Conservation (phyloP, 371 early-diverging fungal species). For the Syncephalis plumigaleata region DNA sequence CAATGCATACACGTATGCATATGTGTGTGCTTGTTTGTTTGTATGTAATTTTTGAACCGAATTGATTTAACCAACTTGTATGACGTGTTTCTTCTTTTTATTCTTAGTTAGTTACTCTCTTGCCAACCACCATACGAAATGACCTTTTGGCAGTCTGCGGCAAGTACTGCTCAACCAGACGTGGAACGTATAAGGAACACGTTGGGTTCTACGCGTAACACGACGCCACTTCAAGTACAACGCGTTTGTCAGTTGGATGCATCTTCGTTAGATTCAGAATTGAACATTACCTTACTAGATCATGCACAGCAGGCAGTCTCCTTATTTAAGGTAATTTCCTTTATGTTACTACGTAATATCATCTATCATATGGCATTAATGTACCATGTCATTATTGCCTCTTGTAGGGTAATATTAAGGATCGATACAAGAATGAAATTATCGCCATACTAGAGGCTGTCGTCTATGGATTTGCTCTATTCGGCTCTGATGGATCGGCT, state of each 20-base stretch:
- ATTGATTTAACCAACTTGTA: too few species aligned
- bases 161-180: too few species aligned
- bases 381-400: too few species aligned
- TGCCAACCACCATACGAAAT: too few species aligned
- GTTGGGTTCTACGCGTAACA: constrained; percentile 14
- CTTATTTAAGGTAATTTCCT: constrained; percentile 32
- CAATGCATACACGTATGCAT: too few species aligned
- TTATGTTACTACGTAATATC: too few species aligned
- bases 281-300: constrained; percentile 54
- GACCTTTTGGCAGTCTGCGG: too few species aligned
- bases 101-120: too few species aligned
- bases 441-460: constrained; percentile 27
- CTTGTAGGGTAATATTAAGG: constrained; percentile 34
- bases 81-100: too few species aligned
- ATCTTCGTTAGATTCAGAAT: constrained; percentile 60
- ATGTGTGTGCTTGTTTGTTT: too few species aligned
- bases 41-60: too few species aligned
- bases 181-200: constrained; percentile 24
- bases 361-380: too few species aligned
- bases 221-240: constrained; percentile 42
- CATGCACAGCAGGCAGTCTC: constrained; percentile 45
- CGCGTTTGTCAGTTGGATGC: constrained; percentile 81
- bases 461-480: constrained; percentile 40
- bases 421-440: constrained; percentile 39
- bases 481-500: constrained; percentile 26